A percentile compares a stretch with the other conserved stretches of the same genome.
Evolutionary conservation across 139 green algal species (phyloP).

Genomic region (Monoraphidium neglectum): DNA sequence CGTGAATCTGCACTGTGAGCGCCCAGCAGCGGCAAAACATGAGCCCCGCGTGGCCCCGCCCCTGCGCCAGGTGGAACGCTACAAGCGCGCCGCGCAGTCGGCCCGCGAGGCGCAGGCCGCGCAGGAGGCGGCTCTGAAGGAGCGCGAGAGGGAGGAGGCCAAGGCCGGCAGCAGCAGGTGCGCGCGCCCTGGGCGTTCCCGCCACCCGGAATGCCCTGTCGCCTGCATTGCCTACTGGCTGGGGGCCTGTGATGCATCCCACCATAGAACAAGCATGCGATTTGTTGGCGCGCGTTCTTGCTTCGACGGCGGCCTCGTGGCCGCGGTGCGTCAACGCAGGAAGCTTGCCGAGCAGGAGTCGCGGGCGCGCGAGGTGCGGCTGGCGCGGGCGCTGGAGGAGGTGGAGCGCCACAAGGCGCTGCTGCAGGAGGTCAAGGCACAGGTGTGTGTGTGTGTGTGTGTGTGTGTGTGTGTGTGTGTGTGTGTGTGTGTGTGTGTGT

Average conservation of each 20-base stretch:
- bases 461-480: too few species aligned
- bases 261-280: slow-evolving; percentile 25
- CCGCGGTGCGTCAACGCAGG: slow-evolving; percentile 26
- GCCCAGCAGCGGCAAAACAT: too few species aligned
- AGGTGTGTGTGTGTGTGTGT: slow-evolving; percentile 34
- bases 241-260: slow-evolving; percentile 15
- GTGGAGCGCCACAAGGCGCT: slow-evolving; percentile 65
- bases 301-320: too few species aligned
- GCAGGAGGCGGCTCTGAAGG: slow-evolving; percentile 43
- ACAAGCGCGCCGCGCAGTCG: slow-evolving; percentile 11
- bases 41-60: too few species aligned
- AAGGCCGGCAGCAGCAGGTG: slow-evolving; percentile 44
- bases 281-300: too few species aligned
- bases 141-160: slow-evolving; percentile 37
- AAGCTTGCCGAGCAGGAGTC: slow-evolving; percentile 39
- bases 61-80: slow-evolving; percentile 2
- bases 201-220: background rate
- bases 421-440: slow-evolving; percentile 54
- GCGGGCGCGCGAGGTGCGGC: slow-evolving; percentile 57
- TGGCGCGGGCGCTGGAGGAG: slow-evolving; percentile 75
- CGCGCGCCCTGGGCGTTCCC: background rate
- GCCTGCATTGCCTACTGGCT: background rate
- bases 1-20: too few species aligned
- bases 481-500: too few species aligned
- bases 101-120: slow-evolving; percentile 19